phyloP scores from a whole-genome alignment of 2,329 filamentous ascomycete genomes.

The Hypoxylon sp. region DNA sequence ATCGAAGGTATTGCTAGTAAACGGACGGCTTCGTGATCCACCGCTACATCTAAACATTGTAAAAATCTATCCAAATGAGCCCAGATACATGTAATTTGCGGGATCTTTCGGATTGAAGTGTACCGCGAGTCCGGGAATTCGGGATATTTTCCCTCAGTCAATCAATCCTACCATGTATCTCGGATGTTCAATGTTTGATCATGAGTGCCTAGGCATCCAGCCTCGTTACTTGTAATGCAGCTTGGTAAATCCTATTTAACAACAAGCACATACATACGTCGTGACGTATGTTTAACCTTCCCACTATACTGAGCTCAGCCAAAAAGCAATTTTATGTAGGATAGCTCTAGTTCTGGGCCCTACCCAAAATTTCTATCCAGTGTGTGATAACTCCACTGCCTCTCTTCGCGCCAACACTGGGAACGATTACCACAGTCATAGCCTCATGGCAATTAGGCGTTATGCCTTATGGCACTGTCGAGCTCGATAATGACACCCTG shows the following conservation, averaged over 20 bases:
- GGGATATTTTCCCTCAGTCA: neutral
- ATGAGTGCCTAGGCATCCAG: neutral
- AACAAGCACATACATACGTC: neutral
- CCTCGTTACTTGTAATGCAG: neutral
- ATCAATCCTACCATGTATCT: too few relatives aligned
- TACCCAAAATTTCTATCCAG: too few relatives aligned
- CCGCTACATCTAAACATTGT: neutral
- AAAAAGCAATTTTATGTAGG: too few relatives aligned
- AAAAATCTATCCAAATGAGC: neutral
- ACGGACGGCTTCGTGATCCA: slow-evolving; percentile 4
- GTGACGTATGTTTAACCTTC: too few relatives aligned
- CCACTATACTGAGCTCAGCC: too few relatives aligned
- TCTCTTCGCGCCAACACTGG: too few relatives aligned
- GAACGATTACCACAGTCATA: too few relatives aligned
- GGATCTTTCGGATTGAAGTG: neutral
- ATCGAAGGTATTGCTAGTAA: slow-evolving; percentile 8
- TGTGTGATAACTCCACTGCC: too few relatives aligned
- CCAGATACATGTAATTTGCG: neutral
- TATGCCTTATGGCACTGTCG: too few relatives aligned
- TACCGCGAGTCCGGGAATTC: neutral
- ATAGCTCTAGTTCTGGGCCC: too few relatives aligned
- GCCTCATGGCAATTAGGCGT: too few relatives aligned
- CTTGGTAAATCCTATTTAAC: neutral
- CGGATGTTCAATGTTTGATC: neutral
- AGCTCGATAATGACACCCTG: too few relatives aligned